Base-by-base conservation (phyloP, 306 rosid species). In the Fagus sylvatica region DNA sequence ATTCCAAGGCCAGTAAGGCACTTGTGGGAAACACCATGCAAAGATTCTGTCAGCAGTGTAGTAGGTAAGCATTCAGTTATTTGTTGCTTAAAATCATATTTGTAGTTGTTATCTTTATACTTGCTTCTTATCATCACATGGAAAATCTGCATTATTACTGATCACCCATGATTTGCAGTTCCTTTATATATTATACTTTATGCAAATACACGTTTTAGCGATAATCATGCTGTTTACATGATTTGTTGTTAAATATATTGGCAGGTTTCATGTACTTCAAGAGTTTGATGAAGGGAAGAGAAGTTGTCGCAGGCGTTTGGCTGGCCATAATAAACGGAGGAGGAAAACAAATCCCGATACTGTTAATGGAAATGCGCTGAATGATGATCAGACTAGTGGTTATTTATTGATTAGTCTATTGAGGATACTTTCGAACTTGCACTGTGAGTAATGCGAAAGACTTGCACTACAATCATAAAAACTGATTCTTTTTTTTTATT, bases 11-110 rank as follows among this genome's bases (percentile, higher is more conserved):
- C 11, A 81, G 80, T 77, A 87, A 76, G 78, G 98, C 99, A 1
- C 92, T 82, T 59, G 98, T 95, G 5, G 97, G 91, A 28, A 91
- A 82, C 40, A 80, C 82, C 16, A 79, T 93, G 99, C 98, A 95
- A 80, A 82, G 99, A 41, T 95, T 95, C 82, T 95, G 99, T 80
- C 99, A 95, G 72, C 99, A 95, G 76, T 95, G 99, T 77, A 95
- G 99, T 76, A 87, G 99, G 99, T 90, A 75, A 79, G 87, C 73
- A 30, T 72, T 34, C 49, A 53, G 30, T 56, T 67, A 74, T 71
- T 16, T 46, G 53, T 67, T 85, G 37, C 10, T 70, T 40, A 65
- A n/a, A 54, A 53, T 55, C 57, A 53, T 69, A n/a, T 56, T 59
- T 11, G 41, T 32, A 42, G 82, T 79, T 40, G 53, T 49, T 81